Percentiles rank a stretch among this genome's conserved stretches.
These are phyloP conservation scores for Puccinia sorghi DNA, from an alignment of 1,284 basidiomycete species.

Conservation along the genomic window DNA sequence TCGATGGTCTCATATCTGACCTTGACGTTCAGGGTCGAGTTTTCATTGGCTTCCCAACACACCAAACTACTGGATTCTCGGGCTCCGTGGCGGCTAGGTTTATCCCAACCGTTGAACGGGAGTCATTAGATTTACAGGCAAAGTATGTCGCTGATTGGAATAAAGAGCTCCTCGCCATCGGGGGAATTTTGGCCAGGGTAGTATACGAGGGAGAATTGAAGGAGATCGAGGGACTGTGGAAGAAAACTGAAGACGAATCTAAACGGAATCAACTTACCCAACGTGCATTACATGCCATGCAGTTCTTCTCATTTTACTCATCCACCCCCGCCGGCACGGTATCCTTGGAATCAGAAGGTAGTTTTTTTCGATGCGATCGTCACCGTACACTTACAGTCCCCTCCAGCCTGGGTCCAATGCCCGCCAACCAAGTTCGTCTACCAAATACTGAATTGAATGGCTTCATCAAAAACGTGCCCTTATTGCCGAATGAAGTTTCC, in stretches of 20 bases:
- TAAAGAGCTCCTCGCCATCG: conserved; percentile 77
- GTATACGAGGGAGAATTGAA: conserved; percentile 84
- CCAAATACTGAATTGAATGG: conserved; percentile 72
- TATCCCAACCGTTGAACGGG: conserved; percentile 95
- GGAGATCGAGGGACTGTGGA: conserved; percentile 59
- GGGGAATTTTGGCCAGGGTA: conserved; percentile 71
- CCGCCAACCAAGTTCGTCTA: conserved; percentile 71
- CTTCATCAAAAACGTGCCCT: conserved; percentile 79
- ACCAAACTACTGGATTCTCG: conserved; percentile 88
- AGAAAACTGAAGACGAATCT: conserved; percentile 55
- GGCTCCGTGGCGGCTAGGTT: conserved; percentile 89
- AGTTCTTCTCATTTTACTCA: conserved; percentile 81
- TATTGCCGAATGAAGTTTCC: conserved; percentile 71
- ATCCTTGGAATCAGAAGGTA: conserved; percentile 72
- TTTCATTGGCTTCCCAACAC: conserved; percentile 71
- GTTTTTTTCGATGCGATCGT: conserved; percentile 73
- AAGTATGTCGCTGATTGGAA: conserved; percentile 68
- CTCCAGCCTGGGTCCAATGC: conserved; percentile 74
- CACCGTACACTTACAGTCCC: conserved; percentile 69
- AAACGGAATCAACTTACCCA: conserved; percentile 62
- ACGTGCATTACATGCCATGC: conserved; percentile 77
- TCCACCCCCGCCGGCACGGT: conserved; percentile 86
- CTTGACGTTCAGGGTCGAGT: conserved; percentile 66
- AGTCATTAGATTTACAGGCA: conserved; percentile 73
- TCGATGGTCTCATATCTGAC: conserved; percentile 58